Percentiles rank a stretch among this genome's conserved stretches.
These are phyloP conservation scores for Misopates orontium DNA, from an alignment of 257 asterid species.

Conservation along the genomic window DNA sequence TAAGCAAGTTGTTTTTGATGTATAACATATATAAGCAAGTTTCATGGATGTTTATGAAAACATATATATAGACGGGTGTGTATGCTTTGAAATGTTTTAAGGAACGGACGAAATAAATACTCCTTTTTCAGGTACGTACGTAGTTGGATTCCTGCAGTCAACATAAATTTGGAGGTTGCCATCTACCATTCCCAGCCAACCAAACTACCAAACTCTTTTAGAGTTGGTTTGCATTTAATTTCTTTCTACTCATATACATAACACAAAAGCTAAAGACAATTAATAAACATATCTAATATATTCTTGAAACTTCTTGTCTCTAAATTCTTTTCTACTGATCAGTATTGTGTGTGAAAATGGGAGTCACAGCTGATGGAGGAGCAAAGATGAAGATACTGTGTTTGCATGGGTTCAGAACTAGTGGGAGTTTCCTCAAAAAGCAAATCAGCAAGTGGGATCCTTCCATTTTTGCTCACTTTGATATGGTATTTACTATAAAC, in stretches of 20 bases:
- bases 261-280: background rate
- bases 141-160: too few relatives aligned
- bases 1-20: too few relatives aligned
- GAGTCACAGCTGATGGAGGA: constrained; percentile 16
- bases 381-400: constrained; percentile 56
- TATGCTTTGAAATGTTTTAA: too few relatives aligned
- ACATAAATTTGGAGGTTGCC: too few relatives aligned
- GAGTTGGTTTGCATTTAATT: too few relatives aligned
- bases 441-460: constrained; percentile 76
- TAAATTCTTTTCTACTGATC: background rate
- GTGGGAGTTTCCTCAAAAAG: constrained; percentile 59
- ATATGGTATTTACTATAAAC: constrained; percentile 38
- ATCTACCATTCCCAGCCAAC: background rate
- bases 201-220: background rate
- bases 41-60: too few relatives aligned
- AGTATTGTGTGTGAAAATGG: constrained; percentile 26
- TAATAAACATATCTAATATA: too few relatives aligned
- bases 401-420: constrained; percentile 74
- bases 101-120: too few relatives aligned
- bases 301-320: background rate
- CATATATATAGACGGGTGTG: too few relatives aligned
- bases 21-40: too few relatives aligned
- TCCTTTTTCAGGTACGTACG: too few relatives aligned
- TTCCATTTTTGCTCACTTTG: constrained; percentile 50
- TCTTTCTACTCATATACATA: too few relatives aligned